A percentile compares a stretch with the other conserved stretches of the same genome.
phyloP scores from a whole-genome alignment of 129 eudicot genomes.

The Oenanthe sinensis region DNA sequence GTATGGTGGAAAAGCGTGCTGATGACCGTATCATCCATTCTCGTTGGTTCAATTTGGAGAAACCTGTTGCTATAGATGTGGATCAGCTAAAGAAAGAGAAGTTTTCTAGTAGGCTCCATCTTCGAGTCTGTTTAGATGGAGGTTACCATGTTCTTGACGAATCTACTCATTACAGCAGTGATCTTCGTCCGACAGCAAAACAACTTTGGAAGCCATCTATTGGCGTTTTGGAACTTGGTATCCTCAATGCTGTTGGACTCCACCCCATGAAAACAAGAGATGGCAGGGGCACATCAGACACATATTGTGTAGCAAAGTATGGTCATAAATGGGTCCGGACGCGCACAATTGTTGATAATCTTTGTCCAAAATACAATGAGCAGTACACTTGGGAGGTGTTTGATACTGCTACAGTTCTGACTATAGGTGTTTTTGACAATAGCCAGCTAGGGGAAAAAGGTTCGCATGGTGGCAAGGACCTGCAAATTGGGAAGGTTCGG shows the following conservation, averaged over 20 bases:
- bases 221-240: slow-evolving; percentile 82
- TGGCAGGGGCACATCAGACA: slow-evolving; percentile 82
- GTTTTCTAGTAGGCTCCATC: slow-evolving; percentile 79
- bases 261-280: slow-evolving; percentile 95
- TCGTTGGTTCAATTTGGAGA: slow-evolving; percentile 88
- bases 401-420: slow-evolving; percentile 85
- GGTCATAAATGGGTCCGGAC: slow-evolving; percentile 96
- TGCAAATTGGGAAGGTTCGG: slow-evolving; percentile 79
- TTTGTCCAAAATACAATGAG: slow-evolving; percentile 80
- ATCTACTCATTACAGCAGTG: slow-evolving; percentile 89
- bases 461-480: slow-evolving; percentile 46
- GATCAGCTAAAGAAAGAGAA: slow-evolving; percentile 88
- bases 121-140: slow-evolving; percentile 82
- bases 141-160: slow-evolving; percentile 98
- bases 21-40: slow-evolving; percentile 85
- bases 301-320: slow-evolving; percentile 92
- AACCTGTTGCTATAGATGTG: slow-evolving; percentile 73
- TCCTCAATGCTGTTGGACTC: slow-evolving; percentile 77
- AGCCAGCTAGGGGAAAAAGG: slow-evolving; percentile 73
- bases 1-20: slow-evolving; percentile 82
- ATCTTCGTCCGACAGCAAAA: slow-evolving; percentile 95
- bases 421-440: slow-evolving; percentile 86
- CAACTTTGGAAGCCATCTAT: slow-evolving; percentile 90
- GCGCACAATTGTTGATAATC: slow-evolving; percentile 74
- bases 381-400: slow-evolving; percentile 97